A percentile compares a stretch with the other conserved stretches of the same genome.
Conservation (phyloP, 345 rosid species). For the Murraya koenigii region DNA sequence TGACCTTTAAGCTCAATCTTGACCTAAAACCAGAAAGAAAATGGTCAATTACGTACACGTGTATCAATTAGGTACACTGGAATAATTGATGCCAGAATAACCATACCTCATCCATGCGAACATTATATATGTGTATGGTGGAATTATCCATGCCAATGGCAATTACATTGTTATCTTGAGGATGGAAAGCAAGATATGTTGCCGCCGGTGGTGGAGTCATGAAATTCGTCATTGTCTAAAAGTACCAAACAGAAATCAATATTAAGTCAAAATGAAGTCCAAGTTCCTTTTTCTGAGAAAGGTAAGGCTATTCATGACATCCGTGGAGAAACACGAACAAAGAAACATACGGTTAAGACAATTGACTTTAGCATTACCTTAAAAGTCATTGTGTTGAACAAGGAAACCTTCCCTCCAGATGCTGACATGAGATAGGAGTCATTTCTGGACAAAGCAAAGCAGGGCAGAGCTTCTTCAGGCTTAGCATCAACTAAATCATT, state of each 20-base stretch:
- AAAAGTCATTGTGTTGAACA: conserved; percentile 42
- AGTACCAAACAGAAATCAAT: conserved; percentile 3
- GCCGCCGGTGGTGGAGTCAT: conserved; percentile 39
- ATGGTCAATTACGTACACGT: background rate
- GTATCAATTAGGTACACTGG: background rate
- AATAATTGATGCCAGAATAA: background rate
- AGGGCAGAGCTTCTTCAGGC: conserved; percentile 24
- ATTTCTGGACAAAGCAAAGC: conserved; percentile 42
- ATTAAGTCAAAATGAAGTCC: background rate
- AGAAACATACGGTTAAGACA: background rate
- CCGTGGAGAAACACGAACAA: background rate
- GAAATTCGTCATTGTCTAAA: conserved; percentile 42
- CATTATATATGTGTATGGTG: conserved; percentile 28
- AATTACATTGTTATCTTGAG: conserved; percentile 41
- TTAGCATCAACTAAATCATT: conserved; percentile 28
- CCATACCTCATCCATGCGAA: conserved; percentile 38
- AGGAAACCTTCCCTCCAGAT: conserved; percentile 41
- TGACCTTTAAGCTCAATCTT: conserved; percentile 78
- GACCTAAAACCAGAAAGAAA: conserved; percentile 38
- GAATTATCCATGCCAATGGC: conserved; percentile 42
- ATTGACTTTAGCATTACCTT: conserved; percentile 19
- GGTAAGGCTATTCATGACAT: background rate
- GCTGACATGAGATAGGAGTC: conserved; percentile 44
- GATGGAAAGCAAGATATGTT: conserved; percentile 35
- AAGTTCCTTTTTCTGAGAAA: too few relatives aligned